These are phyloP conservation scores for Alternaria consortialis DNA, from an alignment of 2,329 filamentous ascomycete genomes.

Conservation along the genomic window DNA sequence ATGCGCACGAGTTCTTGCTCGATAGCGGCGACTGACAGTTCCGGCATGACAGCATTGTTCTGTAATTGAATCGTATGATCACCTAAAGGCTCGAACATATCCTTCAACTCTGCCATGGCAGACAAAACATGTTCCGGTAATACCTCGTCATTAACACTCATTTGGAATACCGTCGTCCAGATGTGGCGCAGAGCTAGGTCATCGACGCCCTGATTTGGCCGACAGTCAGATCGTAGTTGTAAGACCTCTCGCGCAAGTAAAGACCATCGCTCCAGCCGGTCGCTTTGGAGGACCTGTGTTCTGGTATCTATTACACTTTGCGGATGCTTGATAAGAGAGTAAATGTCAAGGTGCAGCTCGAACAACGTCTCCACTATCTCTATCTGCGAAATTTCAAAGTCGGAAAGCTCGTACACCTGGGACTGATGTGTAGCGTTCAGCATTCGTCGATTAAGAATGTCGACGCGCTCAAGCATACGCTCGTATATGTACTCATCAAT, in stretches of 20 bases:
- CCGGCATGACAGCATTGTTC: conserved; percentile 89
- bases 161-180: conserved; percentile 71
- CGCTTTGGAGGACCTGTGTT: conserved; percentile 63
- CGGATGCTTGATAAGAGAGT: conserved; percentile 68
- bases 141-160: conserved; percentile 65
- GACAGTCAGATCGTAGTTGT: conserved; percentile 45
- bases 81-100: conserved; percentile 59
- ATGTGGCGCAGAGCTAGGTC: conserved; percentile 68
- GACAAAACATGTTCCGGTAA: conserved; percentile 67
- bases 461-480: conserved; percentile 49
- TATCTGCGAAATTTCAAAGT: conserved; percentile 51
- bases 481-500: conserved; percentile 64
- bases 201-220: conserved; percentile 38
- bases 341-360: conserved; percentile 73
- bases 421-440: conserved; percentile 30
- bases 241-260: conserved; percentile 65
- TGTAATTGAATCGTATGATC: conserved; percentile 68
- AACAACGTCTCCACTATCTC: conserved; percentile 69
- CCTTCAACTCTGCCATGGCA: conserved; percentile 70
- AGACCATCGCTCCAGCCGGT: conserved; percentile 69
- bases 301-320: conserved; percentile 64
- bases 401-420: conserved; percentile 30
- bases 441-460: conserved; percentile 37
- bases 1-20: conserved; percentile 91
- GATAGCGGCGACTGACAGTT: conserved; percentile 81